These are phyloP conservation scores for Wickerhamiella occidentalis DNA, from an alignment of 805 yeast species.

Conservation along the genomic window DNA sequence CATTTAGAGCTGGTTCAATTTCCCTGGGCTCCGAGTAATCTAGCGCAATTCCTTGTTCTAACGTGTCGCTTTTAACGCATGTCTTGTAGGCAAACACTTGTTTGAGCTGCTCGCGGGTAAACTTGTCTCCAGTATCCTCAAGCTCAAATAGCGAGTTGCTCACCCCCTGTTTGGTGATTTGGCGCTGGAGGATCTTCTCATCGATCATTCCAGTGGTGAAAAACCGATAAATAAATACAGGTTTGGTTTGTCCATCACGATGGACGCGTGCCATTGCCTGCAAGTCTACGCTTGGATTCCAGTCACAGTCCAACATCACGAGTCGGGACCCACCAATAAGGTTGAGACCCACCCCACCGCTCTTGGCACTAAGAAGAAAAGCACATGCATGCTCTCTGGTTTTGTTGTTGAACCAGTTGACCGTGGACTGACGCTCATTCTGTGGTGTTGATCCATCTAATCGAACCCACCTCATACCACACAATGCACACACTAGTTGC, in stretches of 20 bases:
- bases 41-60: conserved; percentile 33
- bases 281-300: conserved; percentile 89
- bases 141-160: conserved; percentile 56
- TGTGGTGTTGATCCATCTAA: conserved; percentile 79
- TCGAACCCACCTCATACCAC: conserved; percentile 43
- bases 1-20: not conserved
- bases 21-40: not conserved
- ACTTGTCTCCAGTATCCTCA: conserved; percentile 36
- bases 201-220: conserved; percentile 77
- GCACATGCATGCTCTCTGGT: conserved; percentile 36
- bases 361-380: conserved; percentile 72
- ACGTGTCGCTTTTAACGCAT: conserved; percentile 53
- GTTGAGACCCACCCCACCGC: conserved; percentile 91
- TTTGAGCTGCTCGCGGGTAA: conserved; percentile 53
- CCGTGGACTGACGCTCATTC: conserved; percentile 50
- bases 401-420: conserved; percentile 51
- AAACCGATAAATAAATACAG: conserved; percentile 70
- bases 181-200: conserved; percentile 88
- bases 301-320: conserved; percentile 80
- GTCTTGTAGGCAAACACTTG: conserved; percentile 56
- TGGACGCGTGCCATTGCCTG: conserved; percentile 96
- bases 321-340: conserved; percentile 81
- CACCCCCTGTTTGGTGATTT: conserved; percentile 66
- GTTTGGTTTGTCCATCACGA: conserved; percentile 78
- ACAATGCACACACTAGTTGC: conserved; percentile 41